Evolutionary conservation across 345 rosid genomes (phyloP).

Genomic region (Brassica napus): Da-Ae NC_063452.1:62693501-62694000

Average conservation of each 20-base stretch:
- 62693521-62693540: conserved; percentile 8
- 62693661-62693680: not conserved
- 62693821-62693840: not conserved
- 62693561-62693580: conserved; percentile 34
- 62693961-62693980: not conserved
- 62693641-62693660: conserved; percentile 29
- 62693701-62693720: conserved; percentile 25
- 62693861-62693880: not conserved
- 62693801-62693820: conserved; percentile 38
- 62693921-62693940: no score
- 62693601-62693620: conserved; percentile 21
- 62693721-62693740: conserved; percentile 34
- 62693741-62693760: conserved; percentile 26
- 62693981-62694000: not conserved
- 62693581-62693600: conserved; percentile 42
- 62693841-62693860: not conserved
- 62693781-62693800: conserved; percentile 37
- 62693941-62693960: no score
- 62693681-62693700: conserved; percentile 35
- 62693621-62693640: conserved; percentile 31
- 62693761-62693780: conserved; percentile 23
- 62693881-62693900: not conserved
- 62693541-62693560: conserved; percentile 23
- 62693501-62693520: conserved; percentile 24
- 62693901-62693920: no score